A percentile compares a stretch with the other conserved stretches of the same genome.
Conservation (phyloP, 2,329 filamentous ascomycete genomes). For the Fusarium transvaalense region DNA sequence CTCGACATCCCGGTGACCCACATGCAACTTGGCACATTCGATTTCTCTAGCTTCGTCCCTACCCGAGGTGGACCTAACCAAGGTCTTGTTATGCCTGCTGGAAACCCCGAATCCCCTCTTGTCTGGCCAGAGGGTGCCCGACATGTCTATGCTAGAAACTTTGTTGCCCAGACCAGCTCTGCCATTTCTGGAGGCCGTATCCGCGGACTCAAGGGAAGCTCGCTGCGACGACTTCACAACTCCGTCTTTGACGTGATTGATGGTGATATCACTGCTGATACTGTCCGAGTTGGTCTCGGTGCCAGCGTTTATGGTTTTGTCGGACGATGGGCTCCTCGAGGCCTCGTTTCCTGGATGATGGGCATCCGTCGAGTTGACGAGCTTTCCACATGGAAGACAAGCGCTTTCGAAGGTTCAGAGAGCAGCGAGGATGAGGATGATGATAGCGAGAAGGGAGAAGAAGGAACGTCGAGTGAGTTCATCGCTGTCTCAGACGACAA, state of each 20-base stretch:
- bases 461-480: conserved; percentile 59
- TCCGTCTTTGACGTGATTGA: conserved; percentile 92
- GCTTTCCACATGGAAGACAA: conserved; percentile 66
- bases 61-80: conserved; percentile 53
- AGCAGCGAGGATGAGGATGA: conserved; percentile 54
- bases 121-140: conserved; percentile 74
- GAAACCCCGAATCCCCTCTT: conserved; percentile 62
- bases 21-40: conserved; percentile 91
- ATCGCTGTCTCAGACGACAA: conserved; percentile 62
- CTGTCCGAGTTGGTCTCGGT: conserved; percentile 86
- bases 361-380: conserved; percentile 75
- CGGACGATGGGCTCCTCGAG: conserved; percentile 81
- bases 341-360: conserved; percentile 94
- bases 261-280: conserved; percentile 68
- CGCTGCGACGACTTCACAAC: conserved; percentile 83
- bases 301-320: conserved; percentile 87
- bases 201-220: conserved; percentile 74
- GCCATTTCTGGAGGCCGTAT: conserved; percentile 68
- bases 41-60: conserved; percentile 77
- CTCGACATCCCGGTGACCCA: conserved; percentile 85
- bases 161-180: conserved; percentile 66
- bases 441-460: conserved; percentile 50
- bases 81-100: conserved; percentile 56
- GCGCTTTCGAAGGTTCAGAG: conserved; percentile 55
- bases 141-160: conserved; percentile 73